phyloP scores from a whole-genome alignment of 192 early-diverging fungal species.

The Coemansia interrupta region DNA sequence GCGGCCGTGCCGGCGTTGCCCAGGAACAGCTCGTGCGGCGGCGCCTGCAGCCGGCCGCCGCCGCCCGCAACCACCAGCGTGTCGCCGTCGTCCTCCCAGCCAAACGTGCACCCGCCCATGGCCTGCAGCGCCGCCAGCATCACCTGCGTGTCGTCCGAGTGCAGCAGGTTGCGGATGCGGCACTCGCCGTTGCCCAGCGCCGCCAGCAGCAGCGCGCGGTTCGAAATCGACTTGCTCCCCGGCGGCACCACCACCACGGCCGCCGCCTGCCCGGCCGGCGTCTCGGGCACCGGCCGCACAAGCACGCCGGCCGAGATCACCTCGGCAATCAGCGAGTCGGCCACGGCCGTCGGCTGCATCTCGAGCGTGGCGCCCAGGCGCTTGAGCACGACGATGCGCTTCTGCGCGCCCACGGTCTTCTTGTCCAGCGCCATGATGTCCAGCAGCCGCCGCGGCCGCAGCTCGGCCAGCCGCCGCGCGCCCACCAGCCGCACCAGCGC shows the following conservation, averaged over 20 bases:
- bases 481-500: conserved; percentile 62
- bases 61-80: conserved; percentile 82
- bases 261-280: conserved; percentile 1
- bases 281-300: conserved; percentile 59
- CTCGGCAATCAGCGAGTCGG: conserved; percentile 80
- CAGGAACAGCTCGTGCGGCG: conserved; percentile 78
- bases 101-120: conserved; percentile 79
- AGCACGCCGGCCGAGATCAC: conserved; percentile 73
- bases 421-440: conserved; percentile 93
- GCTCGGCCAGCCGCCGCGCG: conserved; percentile 57
- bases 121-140: conserved; percentile 90
- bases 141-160: conserved; percentile 97
- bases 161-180: conserved; percentile 79
- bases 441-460: conserved; percentile 77
- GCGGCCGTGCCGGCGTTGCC: conserved; percentile 98
- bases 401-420: conserved; percentile 89
- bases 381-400: conserved; percentile 83
- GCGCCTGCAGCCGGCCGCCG: conserved; percentile 68
- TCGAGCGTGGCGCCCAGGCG: conserved; percentile 84
- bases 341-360: conserved; percentile 73
- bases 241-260: conserved; percentile 62
- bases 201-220: conserved; percentile 89
- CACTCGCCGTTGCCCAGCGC: conserved; percentile 81
- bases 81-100: conserved; percentile 91
- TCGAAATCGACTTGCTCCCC: conserved; percentile 96